A percentile compares a stretch with the other conserved stretches of the same genome.
These are phyloP conservation scores for Thalassiosira sp. DNA, from an alignment of 352 stramenopile genomes.

Conservation along the genomic window DNA sequence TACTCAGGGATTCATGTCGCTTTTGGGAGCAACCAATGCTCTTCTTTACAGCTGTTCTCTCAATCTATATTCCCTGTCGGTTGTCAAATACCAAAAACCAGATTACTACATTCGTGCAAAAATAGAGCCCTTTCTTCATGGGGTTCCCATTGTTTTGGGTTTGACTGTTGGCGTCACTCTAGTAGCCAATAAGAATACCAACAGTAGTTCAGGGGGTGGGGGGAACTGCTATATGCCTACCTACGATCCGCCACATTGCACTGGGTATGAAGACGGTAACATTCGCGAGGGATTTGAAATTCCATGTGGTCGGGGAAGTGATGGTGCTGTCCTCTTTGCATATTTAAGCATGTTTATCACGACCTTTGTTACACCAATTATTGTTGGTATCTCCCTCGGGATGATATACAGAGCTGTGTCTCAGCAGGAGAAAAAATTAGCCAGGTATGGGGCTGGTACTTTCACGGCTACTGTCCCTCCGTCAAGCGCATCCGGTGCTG, in stretches of 20 bases:
- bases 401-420: not conserved
- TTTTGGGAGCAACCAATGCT: not conserved
- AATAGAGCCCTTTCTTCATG: conserved; percentile 22
- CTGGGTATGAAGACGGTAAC: conserved; percentile 21
- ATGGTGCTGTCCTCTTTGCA: not conserved
- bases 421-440: not conserved
- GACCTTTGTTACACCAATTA: not conserved
- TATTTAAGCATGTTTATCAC: not conserved
- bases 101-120: conserved; percentile 7
- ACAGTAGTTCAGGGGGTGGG: not conserved
- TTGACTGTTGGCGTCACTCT: not conserved
- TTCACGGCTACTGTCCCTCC: not conserved
- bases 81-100: conserved; percentile 16
- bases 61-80: conserved; percentile 13
- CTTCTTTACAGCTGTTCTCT: conserved; percentile 11
- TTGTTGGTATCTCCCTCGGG: not conserved
- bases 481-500: not conserved
- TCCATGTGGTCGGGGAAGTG: conserved; percentile 17
- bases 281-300: conserved; percentile 28
- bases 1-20: conserved; percentile 3
- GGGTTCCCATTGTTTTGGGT: conserved; percentile 2
- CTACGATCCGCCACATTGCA: conserved; percentile 24
- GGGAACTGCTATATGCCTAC: not conserved
- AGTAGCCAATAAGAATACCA: not conserved
- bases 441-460: conserved; percentile 5